Conservation (phyloP, 177 flowering plant species). For the Vitis hybrid region DNA sequence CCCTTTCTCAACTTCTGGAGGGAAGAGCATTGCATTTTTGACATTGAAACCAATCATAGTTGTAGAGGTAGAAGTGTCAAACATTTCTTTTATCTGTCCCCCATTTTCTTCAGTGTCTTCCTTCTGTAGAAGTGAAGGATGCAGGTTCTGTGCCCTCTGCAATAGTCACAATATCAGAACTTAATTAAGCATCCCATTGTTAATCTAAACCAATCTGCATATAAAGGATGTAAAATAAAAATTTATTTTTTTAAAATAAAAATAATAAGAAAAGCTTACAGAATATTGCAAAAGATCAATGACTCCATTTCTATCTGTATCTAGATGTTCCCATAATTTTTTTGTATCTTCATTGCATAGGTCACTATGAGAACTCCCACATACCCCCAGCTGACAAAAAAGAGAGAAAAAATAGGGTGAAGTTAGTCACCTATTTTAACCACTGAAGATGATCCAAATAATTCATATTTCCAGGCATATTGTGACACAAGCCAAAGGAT, state of each 20-base stretch:
- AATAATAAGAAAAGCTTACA: conserved; percentile 4
- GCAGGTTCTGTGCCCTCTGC: conserved; percentile 10
- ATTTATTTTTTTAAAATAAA: background rate
- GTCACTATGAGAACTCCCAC: conserved; percentile 3
- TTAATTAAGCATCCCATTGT: background rate
- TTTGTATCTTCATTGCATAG: conserved; percentile 23
- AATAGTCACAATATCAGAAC: background rate
- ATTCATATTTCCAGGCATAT: background rate
- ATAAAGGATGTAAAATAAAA: background rate
- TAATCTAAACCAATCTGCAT: too few species aligned
- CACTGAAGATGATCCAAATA: background rate
- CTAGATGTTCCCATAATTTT: conserved; percentile 23
- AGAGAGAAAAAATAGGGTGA: too few species aligned
- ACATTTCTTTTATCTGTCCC: background rate
- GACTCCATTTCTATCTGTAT: conserved; percentile 11
- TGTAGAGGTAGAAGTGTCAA: background rate
- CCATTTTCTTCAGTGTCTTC: conserved; percentile 9
- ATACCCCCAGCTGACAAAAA: conserved; percentile 18
- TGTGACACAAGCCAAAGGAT: background rate
- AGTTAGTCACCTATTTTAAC: background rate
- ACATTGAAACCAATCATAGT: conserved; percentile 21
- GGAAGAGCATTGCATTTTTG: conserved; percentile 23
- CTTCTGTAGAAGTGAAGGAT: background rate
- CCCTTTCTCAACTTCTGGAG: conserved; percentile 27
- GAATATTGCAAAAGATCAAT: conserved; percentile 10